A percentile compares a stretch with the other conserved stretches of the same genome.
Evolutionary conservation across 225 moss, liverwort and hornwort species (phyloP).

Genomic region (Polytrichum formosum): DNA sequence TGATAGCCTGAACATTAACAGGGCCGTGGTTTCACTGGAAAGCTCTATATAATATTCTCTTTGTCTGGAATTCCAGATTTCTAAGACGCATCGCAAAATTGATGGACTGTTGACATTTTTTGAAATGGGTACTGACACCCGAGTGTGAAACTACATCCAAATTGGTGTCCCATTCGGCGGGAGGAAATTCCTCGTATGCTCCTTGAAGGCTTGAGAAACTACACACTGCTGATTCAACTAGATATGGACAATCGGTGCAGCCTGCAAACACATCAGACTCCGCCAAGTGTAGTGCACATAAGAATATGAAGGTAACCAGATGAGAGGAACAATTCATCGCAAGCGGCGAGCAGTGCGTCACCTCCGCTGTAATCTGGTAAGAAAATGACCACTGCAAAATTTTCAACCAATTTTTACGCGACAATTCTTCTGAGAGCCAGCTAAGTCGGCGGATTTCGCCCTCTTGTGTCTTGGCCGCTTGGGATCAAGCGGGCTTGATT

Average conservation of each 20-base stretch:
- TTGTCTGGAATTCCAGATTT: too few species aligned
- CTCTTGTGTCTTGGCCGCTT: conserved; percentile 26
- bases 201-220: too few species aligned
- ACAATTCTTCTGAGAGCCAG: conserved; percentile 15
- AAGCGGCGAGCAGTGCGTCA: conserved; percentile 8
- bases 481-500: conserved; percentile 12
- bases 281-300: conserved; percentile 16
- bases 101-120: too few species aligned
- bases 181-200: too few species aligned
- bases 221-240: background rate
- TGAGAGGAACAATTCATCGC: conserved; percentile 7
- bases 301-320: conserved; percentile 11
- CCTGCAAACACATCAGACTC: conserved; percentile 14
- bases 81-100: too few species aligned
- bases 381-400: background rate
- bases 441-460: conserved; percentile 23
- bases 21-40: too few species aligned
- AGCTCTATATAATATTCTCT: too few species aligned
- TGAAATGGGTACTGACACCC: too few species aligned
- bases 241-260: background rate
- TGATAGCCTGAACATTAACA: too few species aligned
- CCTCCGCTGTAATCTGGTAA: conserved; percentile 10
- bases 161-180: too few species aligned
- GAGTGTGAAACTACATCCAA: too few species aligned
- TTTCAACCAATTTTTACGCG: conserved; percentile 9